These are phyloP conservation scores for Ophiostoma piceae DNA, from an alignment of 2,329 filamentous ascomycete genomes.

Conservation along the genomic window DNA sequence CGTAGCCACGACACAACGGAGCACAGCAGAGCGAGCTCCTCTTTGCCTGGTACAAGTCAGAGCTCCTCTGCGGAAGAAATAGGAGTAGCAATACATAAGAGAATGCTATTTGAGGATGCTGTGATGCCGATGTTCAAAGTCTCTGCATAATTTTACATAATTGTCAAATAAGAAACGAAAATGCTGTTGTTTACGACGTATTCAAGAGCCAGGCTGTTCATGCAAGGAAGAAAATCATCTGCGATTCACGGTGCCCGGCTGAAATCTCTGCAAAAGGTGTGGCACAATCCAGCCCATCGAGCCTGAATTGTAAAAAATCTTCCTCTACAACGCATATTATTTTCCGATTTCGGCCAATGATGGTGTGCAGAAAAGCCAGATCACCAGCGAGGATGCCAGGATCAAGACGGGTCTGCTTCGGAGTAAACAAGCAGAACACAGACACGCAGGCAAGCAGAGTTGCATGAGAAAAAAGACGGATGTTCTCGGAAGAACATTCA, in stretches of 20 bases:
- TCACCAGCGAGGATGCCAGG: constrained; percentile 8
- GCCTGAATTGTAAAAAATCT: not conserved
- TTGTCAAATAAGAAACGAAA: no score
- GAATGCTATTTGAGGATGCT: not conserved
- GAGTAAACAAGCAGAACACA: not conserved
- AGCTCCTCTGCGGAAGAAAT: constrained; percentile 5
- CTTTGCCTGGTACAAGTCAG: not conserved
- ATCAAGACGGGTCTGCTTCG: not conserved
- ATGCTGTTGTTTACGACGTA: no score
- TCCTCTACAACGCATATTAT: not conserved
- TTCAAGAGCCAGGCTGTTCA: no score
- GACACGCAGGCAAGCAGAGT: not conserved
- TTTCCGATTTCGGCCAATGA: constrained; percentile 13
- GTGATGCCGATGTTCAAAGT: not conserved
- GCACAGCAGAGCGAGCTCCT: constrained; percentile 2
- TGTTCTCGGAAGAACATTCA: not conserved
- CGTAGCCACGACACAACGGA: constrained; percentile 3
- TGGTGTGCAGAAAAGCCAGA: constrained; percentile 8
- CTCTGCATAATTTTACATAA: no score
- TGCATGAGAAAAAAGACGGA: not conserved
- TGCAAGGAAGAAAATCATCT: not conserved
- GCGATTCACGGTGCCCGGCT: not conserved
- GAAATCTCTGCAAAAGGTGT: constrained; percentile 7
- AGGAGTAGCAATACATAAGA: not conserved
- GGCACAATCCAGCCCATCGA: not conserved